Evolutionary conservation across 768 basidiomycete genomes (phyloP).

Genomic region (Xerocomellus intermedius): DNA sequence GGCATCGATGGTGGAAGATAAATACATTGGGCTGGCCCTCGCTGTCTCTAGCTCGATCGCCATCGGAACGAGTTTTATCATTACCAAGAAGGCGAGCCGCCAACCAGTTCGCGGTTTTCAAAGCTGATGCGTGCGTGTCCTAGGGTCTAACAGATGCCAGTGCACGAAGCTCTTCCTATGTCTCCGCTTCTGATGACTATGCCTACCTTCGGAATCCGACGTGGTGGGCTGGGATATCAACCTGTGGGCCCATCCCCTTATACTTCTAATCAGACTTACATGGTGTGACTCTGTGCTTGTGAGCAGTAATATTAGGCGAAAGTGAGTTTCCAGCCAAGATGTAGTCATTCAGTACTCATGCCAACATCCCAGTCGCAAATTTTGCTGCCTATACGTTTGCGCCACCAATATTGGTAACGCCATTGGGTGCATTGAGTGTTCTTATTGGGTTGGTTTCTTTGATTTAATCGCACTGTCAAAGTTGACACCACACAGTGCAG

Average conservation of each 20-base stretch:
- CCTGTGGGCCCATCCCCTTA: conserved; percentile 57
- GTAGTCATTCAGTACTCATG: conserved; percentile 1
- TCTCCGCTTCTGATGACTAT: conserved; percentile 73
- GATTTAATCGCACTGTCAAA: neutral
- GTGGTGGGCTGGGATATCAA: conserved; percentile 97
- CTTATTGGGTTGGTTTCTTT: conserved; percentile 76
- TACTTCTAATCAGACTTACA: conserved; percentile 5
- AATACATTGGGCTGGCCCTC: conserved; percentile 90
- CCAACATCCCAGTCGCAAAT: conserved; percentile 57
- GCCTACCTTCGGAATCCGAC: conserved; percentile 87
- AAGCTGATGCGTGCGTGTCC: conserved; percentile 4
- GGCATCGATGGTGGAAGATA: conserved; percentile 76
- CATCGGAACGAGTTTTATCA: conserved; percentile 96
- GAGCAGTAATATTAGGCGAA: conserved; percentile 93
- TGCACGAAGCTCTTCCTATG: conserved; percentile 48
- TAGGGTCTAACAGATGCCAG: conserved; percentile 91
- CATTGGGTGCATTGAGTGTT: conserved; percentile 94
- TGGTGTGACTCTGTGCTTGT: neutral
- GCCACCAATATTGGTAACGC: conserved; percentile 97
- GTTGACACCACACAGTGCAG: conserved; percentile 55
- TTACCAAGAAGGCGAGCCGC: conserved; percentile 89
- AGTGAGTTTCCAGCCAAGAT: conserved; percentile 42
- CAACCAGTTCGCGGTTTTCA: neutral
- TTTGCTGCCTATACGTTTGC: conserved; percentile 98
- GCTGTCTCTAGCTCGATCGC: conserved; percentile 82